Conservation (phyloP, 345 rosid species). For the Melaleuca quinquenervia region DNA sequence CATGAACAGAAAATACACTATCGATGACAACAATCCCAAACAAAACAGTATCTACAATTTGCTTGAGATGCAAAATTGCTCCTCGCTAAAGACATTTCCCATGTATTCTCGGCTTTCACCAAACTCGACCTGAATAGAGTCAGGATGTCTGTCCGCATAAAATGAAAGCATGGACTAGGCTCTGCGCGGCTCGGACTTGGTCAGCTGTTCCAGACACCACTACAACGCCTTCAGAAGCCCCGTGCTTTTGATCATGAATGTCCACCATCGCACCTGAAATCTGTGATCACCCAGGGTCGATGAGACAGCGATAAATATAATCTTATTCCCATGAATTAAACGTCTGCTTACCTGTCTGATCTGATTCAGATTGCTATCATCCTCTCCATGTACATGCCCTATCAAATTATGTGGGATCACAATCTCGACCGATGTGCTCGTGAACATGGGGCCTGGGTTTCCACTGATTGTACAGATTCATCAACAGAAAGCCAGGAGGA, state of each 20-base stretch:
- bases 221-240: slow-evolving; percentile 48
- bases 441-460: slow-evolving; percentile 22
- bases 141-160: slow-evolving; percentile 31
- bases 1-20: neutral
- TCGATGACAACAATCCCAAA: neutral
- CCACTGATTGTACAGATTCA: slow-evolving; percentile 22
- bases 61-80: neutral
- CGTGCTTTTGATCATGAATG: slow-evolving; percentile 58
- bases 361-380: slow-evolving; percentile 41
- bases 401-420: slow-evolving; percentile 50
- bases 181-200: slow-evolving; percentile 60
- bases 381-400: slow-evolving; percentile 61
- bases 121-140: neutral
- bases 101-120: neutral
- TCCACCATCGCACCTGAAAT: slow-evolving; percentile 61
- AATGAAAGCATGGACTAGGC: slow-evolving; percentile 65
- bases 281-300: slow-evolving; percentile 15
- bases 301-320: neutral
- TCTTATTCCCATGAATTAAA: neutral
- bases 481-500: neutral
- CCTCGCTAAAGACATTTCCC: neutral
- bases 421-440: slow-evolving; percentile 41
- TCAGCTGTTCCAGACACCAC: slow-evolving; percentile 52
- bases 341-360: slow-evolving; percentile 52
- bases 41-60: neutral